phyloP scores from a whole-genome alignment of 768 basidiomycete species.

The Galerina sulciceps region DNA sequence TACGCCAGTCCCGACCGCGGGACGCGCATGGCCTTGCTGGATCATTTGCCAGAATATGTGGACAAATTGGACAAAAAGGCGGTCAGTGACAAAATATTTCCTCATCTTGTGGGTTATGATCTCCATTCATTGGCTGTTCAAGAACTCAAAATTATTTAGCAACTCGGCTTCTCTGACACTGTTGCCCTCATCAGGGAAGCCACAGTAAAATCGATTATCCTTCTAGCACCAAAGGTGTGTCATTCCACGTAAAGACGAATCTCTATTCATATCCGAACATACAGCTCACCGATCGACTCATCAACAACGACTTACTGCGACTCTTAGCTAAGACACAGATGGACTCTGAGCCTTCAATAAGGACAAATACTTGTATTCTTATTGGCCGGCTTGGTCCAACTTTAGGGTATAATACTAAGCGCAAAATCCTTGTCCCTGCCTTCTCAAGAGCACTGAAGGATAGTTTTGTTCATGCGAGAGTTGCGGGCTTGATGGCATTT shows the following conservation, averaged over 20 bases:
- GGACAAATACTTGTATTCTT: conserved; percentile 97
- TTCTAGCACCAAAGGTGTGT: conserved; percentile 82
- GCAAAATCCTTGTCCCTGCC: conserved; percentile 96
- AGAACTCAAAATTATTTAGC: conserved; percentile 46
- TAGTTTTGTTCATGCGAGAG: conserved; percentile 88
- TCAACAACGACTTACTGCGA: conserved; percentile 96
- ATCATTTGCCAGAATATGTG: conserved; percentile 80
- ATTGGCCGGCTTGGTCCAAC: conserved; percentile 89
- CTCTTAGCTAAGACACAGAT: conserved; percentile 91
- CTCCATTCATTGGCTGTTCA: neutral
- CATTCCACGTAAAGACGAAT: neutral
- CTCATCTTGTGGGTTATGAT: conserved; percentile 71
- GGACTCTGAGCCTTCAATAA: conserved; percentile 92
- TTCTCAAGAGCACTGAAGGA: conserved; percentile 91
- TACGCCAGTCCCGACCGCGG: conserved; percentile 92
- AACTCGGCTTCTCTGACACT: conserved; percentile 95
- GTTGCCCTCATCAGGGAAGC: conserved; percentile 94
- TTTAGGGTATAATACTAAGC: conserved; percentile 86
- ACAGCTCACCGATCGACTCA: conserved; percentile 86
- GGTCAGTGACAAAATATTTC: conserved; percentile 90
- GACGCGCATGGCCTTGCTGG: conserved; percentile 91
- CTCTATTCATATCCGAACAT: conserved; percentile 1
- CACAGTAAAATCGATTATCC: conserved; percentile 85
- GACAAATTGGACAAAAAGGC: conserved; percentile 87
- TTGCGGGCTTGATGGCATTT: conserved; percentile 93